These are phyloP conservation scores for Leptodermis oblonga DNA, from an alignment of 257 asterid species.

Conservation along the genomic window DNA sequence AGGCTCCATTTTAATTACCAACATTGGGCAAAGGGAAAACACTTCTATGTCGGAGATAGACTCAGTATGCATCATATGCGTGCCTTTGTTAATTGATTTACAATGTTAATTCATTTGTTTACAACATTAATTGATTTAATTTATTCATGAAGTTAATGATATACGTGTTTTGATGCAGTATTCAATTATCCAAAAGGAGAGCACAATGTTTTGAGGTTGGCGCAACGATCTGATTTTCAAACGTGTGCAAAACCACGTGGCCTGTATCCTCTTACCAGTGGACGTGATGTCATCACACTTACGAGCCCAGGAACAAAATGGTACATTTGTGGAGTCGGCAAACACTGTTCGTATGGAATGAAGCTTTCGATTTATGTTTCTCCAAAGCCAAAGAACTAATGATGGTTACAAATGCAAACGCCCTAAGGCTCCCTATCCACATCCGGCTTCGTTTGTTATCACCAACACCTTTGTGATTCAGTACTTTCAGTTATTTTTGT, in stretches of 20 bases:
- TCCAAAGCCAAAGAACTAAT: background rate
- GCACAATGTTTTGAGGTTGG: conserved; percentile 19
- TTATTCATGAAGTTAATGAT: no score
- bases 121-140: no score
- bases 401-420: no score
- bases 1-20: conserved; percentile 22
- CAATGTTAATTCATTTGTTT: no score
- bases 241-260: conserved; percentile 21
- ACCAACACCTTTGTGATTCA: background rate
- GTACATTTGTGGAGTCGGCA: conserved; percentile 24
- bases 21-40: conserved; percentile 27
- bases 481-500: background rate
- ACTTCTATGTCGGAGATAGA: conserved; percentile 35
- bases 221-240: conserved; percentile 13
- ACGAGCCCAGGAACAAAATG: conserved; percentile 27
- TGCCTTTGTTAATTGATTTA: no score
- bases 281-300: conserved; percentile 28
- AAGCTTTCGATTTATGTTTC: conserved; percentile 34
- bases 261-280: background rate
- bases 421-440: background rate
- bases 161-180: conserved; percentile 6
- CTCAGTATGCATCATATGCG: conserved; percentile 16
- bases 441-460: background rate
- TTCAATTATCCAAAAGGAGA: conserved; percentile 18
- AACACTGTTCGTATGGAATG: conserved; percentile 31